These are phyloP conservation scores for Knoxia roxburghii DNA, from an alignment of 257 asterid species.

Conservation along the genomic window DNA sequence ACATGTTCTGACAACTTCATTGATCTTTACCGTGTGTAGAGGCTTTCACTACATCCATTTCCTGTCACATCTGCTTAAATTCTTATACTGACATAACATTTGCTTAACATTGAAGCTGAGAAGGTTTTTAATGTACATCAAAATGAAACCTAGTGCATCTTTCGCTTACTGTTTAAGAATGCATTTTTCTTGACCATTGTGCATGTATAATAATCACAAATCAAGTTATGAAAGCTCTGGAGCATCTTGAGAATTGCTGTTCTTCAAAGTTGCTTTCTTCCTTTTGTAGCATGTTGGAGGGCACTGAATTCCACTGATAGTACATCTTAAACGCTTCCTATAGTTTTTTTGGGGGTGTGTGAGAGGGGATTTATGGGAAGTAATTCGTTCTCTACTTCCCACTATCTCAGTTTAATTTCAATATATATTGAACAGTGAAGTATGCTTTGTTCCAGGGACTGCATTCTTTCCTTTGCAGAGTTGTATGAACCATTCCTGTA, in stretches of 20 bases:
- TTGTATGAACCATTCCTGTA: slow-evolving; percentile 89
- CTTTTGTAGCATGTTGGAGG: neutral
- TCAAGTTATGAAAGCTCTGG: neutral
- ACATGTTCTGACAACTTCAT: neutral
- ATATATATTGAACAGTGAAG: neutral
- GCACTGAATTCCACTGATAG: neutral
- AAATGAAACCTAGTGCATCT: neutral
- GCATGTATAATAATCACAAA: neutral
- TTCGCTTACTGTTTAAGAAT: too few species aligned
- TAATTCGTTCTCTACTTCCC: neutral
- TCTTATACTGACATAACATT: neutral
- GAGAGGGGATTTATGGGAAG: neutral
- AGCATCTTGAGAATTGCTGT: neutral
- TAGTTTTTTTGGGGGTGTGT: neutral
- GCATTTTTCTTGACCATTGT: neutral
- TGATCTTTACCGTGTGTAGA: neutral
- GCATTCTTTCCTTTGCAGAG: slow-evolving; percentile 91
- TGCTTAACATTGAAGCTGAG: neutral
- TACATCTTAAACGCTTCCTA: too few species aligned
- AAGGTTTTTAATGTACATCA: neutral
- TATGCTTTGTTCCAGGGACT: slow-evolving; percentile 53
- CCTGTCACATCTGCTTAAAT: neutral
- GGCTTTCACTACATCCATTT: neutral
- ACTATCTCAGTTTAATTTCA: neutral
- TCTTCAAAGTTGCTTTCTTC: neutral